These are phyloP conservation scores for Hericium coralloides DNA, from an alignment of 768 basidiomycete species.

Conservation along the genomic window DNA sequence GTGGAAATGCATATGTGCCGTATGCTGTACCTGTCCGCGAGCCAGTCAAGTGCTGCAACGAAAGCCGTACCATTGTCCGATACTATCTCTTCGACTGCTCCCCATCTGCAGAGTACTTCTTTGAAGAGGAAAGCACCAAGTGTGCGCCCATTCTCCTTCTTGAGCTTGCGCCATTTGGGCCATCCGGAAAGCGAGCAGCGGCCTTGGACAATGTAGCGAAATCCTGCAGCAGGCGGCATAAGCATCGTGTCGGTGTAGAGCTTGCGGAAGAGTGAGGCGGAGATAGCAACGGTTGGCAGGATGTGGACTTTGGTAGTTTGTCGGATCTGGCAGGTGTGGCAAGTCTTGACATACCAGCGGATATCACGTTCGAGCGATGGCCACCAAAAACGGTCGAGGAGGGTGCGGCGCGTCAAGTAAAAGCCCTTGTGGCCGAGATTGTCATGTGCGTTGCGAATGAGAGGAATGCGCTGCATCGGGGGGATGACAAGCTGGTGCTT, in stretches of 20 bases:
- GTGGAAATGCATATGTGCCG: slow-evolving; percentile 30
- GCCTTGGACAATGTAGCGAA: slow-evolving; percentile 28
- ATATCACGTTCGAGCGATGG: slow-evolving; percentile 14
- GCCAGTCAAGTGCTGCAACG: slow-evolving; percentile 16
- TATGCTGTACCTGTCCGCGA: slow-evolving; percentile 24
- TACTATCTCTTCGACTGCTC: slow-evolving; percentile 27
- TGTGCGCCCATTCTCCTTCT: slow-evolving; percentile 19
- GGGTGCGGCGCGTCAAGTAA: not conserved
- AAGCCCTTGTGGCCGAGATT: slow-evolving; percentile 14
- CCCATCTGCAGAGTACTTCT: slow-evolving; percentile 32
- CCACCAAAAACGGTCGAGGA: slow-evolving; percentile 20
- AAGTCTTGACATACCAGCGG: slow-evolving; percentile 20
- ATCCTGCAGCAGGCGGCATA: slow-evolving; percentile 26
- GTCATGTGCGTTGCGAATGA: slow-evolving; percentile 14
- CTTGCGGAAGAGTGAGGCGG: slow-evolving; percentile 22
- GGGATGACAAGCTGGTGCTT: slow-evolving; percentile 14
- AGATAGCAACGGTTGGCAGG: slow-evolving; percentile 12
- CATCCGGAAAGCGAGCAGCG: slow-evolving; percentile 25
- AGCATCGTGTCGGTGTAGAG: slow-evolving; percentile 33
- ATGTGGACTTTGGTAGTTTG: slow-evolving; percentile 14
- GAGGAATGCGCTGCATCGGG: not conserved
- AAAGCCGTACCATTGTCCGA: slow-evolving; percentile 33
- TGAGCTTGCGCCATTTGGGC: slow-evolving; percentile 23
- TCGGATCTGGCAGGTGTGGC: slow-evolving; percentile 30
- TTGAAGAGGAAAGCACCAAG: slow-evolving; percentile 27